Conservation (phyloP, 495 filamentous ascomycete species). For the Lasiosphaeria miniovina region DNA sequence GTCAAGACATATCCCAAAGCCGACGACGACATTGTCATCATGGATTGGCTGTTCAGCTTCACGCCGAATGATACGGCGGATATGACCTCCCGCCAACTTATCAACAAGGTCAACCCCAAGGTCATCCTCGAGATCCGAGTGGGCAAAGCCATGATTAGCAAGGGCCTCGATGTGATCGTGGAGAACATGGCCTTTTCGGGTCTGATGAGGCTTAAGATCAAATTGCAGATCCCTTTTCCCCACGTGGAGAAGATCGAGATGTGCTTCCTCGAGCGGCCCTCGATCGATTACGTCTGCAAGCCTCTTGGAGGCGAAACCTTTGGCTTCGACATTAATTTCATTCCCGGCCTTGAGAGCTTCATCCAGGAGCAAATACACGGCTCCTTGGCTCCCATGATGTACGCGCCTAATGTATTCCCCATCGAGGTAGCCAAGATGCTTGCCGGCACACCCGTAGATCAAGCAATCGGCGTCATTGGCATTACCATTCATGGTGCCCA, state of each 20-base stretch:
- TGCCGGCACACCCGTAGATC: conserved; percentile 88
- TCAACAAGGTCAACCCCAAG: conserved; percentile 96
- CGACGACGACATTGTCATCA: conserved; percentile 90
- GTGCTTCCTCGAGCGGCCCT: conserved; percentile 70
- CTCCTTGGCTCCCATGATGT: conserved; percentile 94
- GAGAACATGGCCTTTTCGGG: conserved; percentile 95
- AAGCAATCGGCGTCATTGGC: conserved; percentile 90
- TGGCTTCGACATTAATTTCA: conserved; percentile 98
- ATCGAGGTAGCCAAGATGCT: conserved; percentile 99
- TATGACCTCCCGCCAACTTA: conserved; percentile 83
- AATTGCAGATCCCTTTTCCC: conserved; percentile 92
- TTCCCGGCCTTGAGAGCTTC: conserved; percentile 87
- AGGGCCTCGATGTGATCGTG: conserved; percentile 95
- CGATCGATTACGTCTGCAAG: conserved; percentile 95
- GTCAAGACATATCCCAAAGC: conserved; percentile 97
- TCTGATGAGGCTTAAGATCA: conserved; percentile 93
- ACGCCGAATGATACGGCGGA: conserved; percentile 91
- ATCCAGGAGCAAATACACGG: conserved; percentile 95
- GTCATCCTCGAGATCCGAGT: conserved; percentile 89
- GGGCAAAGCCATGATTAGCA: conserved; percentile 91
- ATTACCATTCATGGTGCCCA: conserved; percentile 87
- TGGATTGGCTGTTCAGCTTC: conserved; percentile 99
- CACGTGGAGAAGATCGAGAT: conserved; percentile 92
- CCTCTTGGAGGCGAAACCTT: conserved; percentile 92
- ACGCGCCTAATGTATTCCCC: conserved; percentile 94